phyloP scores from a whole-genome alignment of 345 rosid species.

The Theobroma cacao region DNA sequence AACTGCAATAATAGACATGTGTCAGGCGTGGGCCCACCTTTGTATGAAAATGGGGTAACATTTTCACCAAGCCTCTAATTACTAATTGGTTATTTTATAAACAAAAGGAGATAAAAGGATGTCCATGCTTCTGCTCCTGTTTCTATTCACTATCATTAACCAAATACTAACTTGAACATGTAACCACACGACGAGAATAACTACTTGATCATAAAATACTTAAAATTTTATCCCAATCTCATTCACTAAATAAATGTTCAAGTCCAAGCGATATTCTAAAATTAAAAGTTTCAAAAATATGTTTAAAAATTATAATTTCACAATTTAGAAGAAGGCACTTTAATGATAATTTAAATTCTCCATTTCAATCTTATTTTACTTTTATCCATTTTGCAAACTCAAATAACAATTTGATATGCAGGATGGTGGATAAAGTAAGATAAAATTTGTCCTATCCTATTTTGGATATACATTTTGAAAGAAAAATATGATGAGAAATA shows the following conservation, averaged over 20 bases:
- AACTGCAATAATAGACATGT: neutral
- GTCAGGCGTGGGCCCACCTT: neutral
- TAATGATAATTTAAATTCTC: neutral
- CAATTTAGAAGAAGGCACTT: neutral
- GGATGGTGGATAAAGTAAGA: neutral
- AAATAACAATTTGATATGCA: neutral
- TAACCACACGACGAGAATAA: neutral
- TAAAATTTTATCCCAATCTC: neutral
- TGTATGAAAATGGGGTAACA: neutral
- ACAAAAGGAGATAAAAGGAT: too few relatives aligned
- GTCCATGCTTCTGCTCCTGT: too few relatives aligned
- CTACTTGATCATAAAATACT: too few relatives aligned
- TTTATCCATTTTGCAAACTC: neutral
- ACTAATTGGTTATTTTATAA: too few relatives aligned
- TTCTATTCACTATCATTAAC: too few relatives aligned
- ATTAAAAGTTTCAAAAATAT: neutral
- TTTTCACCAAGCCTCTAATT: neutral
- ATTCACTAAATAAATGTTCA: neutral
- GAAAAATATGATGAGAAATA: neutral
- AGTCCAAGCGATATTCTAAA: neutral
- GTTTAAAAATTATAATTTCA: too few relatives aligned
- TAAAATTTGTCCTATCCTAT: neutral
- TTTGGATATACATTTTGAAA: neutral
- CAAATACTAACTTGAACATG: too few relatives aligned
- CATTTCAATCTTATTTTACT: neutral